Base-by-base conservation (phyloP, 1,284 basidiomycete species). In the Golubevia pallescens region DNA sequence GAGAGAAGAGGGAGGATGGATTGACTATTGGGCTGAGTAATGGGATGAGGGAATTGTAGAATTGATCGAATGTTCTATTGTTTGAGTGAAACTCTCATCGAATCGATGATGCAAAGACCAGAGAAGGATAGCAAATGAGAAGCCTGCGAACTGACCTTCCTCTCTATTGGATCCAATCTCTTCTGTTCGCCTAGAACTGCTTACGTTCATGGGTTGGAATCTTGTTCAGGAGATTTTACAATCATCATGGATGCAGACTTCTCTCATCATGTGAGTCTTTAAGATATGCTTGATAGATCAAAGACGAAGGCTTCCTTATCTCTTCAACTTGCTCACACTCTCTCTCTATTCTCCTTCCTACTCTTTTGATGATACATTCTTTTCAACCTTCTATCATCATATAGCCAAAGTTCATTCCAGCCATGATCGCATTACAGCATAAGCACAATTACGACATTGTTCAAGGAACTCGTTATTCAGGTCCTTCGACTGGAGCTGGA, bases 221-320 rank as follows among this genome's bases (percentile, higher is more conserved):
- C 92, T 83, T 92, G 91, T 80, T 91, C 92, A 0, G 94, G 94
- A n/a, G 93, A 93, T 86, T 96, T 94, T 87, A 93, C 95, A 42
- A 93, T 95, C 80, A 95, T 96, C 86, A 96, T 96, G 94, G 94
- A 96, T 80, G 94, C 94, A 60, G 94, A 96, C 87, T 95, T 96
- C 86, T 95, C 93, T 10, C 94, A 96, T 84, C 94, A 96, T 81
- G 93, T 94, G 86, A 62, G 91, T 86, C 57, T 62, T 66, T 28
- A 2, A 28, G 28, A 28, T 28, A 28, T 28, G 28, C 28, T 28
- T 28, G 28, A 28, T 28, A 28, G 2, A 2, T 28, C 28, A 28
- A 2, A 28, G 6, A 28, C 28, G 28, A 28, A 28, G 6, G 28
- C 28, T 28, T 28, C 28, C 28, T 28, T 28, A 28, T 28, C 28